Evolutionary conservation across 345 rosid species (phyloP).

Genomic region (Abelmoschus esculentus): DNA sequence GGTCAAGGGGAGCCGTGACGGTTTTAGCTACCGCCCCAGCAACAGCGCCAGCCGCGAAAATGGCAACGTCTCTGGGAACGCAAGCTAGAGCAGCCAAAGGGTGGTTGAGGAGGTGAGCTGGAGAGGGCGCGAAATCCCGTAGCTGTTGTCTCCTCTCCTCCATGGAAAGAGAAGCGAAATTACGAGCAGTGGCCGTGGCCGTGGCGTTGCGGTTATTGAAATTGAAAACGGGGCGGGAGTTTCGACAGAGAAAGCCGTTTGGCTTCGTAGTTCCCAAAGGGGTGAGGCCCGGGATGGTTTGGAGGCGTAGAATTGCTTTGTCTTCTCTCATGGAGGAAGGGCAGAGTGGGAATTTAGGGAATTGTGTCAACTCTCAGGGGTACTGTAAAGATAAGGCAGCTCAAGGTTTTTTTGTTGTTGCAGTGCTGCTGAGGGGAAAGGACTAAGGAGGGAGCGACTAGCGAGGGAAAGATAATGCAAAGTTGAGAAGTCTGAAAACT

Average conservation of each 20-base stretch:
- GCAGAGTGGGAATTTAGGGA: constrained; percentile 1
- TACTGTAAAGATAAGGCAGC: constrained; percentile 16
- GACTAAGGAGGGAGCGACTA: background rate
- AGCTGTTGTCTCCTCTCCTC: constrained; percentile 43
- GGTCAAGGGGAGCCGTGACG: constrained; percentile 94
- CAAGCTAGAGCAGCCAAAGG: constrained; percentile 65
- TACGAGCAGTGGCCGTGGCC: constrained; percentile 12
- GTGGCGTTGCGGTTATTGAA: constrained; percentile 7
- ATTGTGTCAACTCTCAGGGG: background rate
- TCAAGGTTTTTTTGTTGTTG: background rate
- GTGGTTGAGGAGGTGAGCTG: constrained; percentile 59
- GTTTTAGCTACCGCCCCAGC: constrained; percentile 94
- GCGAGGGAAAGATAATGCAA: background rate
- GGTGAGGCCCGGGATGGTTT: constrained; percentile 26
- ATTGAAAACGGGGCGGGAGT: constrained; percentile 14
- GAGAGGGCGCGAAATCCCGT: constrained; percentile 43
- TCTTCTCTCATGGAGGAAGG: constrained; percentile 30
- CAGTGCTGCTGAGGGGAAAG: background rate
- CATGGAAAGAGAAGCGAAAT: constrained; percentile 60
- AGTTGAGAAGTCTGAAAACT: background rate
- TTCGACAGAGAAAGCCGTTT: constrained; percentile 17
- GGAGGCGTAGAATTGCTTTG: constrained; percentile 17
- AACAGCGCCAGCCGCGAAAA: constrained; percentile 80
- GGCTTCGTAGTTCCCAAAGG: constrained; percentile 5
- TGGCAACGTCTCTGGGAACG: constrained; percentile 66